Conservation (phyloP, 768 basidiomycete species). For the Suillus subalutaceus region DNA sequence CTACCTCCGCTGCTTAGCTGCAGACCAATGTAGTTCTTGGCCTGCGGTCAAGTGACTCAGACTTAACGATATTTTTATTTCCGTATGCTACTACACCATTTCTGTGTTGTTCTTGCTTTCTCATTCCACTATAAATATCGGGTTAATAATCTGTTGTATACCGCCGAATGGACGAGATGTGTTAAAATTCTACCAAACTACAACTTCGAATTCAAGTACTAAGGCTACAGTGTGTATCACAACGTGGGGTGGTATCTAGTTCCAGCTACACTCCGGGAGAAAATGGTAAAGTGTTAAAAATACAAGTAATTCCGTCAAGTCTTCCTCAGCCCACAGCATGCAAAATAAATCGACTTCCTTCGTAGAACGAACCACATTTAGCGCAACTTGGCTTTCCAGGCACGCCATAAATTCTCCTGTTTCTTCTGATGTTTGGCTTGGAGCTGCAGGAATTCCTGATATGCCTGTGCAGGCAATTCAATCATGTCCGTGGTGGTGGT, state of each 20-base stretch:
- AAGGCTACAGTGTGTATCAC: constrained; percentile 10
- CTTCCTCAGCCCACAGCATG: not conserved
- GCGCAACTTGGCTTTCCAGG: constrained; percentile 40
- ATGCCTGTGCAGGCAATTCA: constrained; percentile 63
- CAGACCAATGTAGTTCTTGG: constrained; percentile 19
- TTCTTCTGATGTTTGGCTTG: constrained; percentile 54
- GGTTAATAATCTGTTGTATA: constrained; percentile 14
- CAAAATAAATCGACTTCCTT: not conserved
- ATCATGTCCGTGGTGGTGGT: constrained; percentile 54
- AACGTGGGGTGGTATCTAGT: constrained; percentile 5
- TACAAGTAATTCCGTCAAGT: constrained; percentile 1
- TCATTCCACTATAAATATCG: not conserved
- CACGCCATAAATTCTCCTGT: constrained; percentile 62
- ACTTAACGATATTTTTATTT: constrained; percentile 15
- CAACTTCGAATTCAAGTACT: constrained; percentile 2
- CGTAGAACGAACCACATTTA: constrained; percentile 12
- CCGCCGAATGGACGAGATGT: not conserved
- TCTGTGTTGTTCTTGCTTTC: constrained; percentile 14
- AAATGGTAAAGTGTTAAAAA: constrained; percentile 5
- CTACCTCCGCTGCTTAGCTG: constrained; percentile 28
- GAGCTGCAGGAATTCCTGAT: constrained; percentile 58
- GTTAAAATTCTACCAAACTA: not conserved
- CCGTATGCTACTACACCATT: constrained; percentile 16
- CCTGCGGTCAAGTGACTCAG: constrained; percentile 1
- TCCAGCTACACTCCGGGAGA: not conserved